Base-by-base conservation (phyloP, 257 asterid species). In the Gynochthodes officinalis region DNA sequence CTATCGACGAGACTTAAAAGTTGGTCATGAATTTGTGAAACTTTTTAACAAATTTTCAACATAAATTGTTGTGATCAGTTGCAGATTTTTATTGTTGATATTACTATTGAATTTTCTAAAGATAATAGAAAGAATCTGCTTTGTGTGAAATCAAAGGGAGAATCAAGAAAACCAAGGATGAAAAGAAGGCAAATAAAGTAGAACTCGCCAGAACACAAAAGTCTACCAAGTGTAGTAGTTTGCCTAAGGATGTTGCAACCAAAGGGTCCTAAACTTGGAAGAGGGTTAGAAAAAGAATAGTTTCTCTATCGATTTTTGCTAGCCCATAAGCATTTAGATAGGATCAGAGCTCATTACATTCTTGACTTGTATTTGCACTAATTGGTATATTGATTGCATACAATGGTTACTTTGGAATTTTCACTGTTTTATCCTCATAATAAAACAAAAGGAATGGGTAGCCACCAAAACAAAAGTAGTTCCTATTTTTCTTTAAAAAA, bases 81-180 rank as follows among this genome's bases (percentile, higher is more conserved):
- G n/a, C n/a, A n/a, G n/a, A n/a, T n/a, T n/a, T n/a, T n/a, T n/a
- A n/a, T n/a, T n/a, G n/a, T n/a, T n/a, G n/a, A n/a, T n/a, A n/a
- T n/a, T n/a, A n/a, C n/a, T n/a, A n/a, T n/a, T n/a, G n/a, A n/a
- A n/a, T n/a, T n/a, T n/a, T n/a, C n/a, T n/a, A n/a, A n/a, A n/a
- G n/a, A n/a, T n/a, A n/a, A n/a, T n/a, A n/a, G n/a, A n/a, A n/a
- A n/a, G 64, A 59, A 59, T 37, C 13, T 28, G 42, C 28, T 18
- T 27, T 33, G 78, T 83, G 92, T 78, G 93, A 87, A 83, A 82
- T 87, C 74, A 85, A 87, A 86, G 89, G 82, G 77, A 82, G 93
- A 39, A 81, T 86, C 75, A 84, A 85, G 90, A 84, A 87, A 59
- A 85, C 89, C 19, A 87, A 85, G 83, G 89, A 87, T 60, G 93